phyloP scores from a whole-genome alignment of 2,329 filamentous ascomycete genomes.

The Paracorniculantispora psalliotae region DNA sequence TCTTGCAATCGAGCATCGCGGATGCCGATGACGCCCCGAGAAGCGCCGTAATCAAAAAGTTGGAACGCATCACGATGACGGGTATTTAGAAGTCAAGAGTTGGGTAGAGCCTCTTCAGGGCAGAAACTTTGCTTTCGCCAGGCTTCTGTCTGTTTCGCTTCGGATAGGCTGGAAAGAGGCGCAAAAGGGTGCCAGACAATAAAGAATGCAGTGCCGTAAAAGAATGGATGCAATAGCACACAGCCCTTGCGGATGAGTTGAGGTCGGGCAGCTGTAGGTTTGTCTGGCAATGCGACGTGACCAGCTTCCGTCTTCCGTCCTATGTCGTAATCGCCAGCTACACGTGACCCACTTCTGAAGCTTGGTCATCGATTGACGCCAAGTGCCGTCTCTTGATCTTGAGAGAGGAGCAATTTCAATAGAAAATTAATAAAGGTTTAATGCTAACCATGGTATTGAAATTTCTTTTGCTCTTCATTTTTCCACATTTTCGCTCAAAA shows the following conservation, averaged over 20 bases:
- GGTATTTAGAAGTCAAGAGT: neutral
- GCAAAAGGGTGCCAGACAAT: neutral
- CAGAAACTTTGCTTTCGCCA: neutral
- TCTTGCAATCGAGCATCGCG: conserved; percentile 56
- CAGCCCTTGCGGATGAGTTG: neutral
- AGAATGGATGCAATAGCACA: conserved; percentile 8
- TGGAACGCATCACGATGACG: conserved; percentile 34
- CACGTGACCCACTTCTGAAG: conserved; percentile 10
- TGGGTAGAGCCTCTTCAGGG: neutral
- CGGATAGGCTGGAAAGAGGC: neutral
- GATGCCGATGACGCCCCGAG: conserved; percentile 33
- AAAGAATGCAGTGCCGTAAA: neutral
- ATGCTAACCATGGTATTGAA: no score
- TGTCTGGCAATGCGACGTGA: neutral
- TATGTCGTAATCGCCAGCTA: conserved; percentile 6
- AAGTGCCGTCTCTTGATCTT: no score
- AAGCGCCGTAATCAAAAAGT: conserved; percentile 33
- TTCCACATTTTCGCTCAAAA: no score
- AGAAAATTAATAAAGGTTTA: no score
- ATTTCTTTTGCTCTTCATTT: no score
- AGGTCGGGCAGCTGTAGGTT: neutral
- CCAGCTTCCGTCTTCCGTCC: neutral
- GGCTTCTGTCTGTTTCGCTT: neutral
- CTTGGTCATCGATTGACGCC: neutral
- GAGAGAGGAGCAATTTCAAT: no score